Evolutionary conservation across 331 rosid genomes (phyloP).

Genomic region (Spiraea crenata): DNA sequence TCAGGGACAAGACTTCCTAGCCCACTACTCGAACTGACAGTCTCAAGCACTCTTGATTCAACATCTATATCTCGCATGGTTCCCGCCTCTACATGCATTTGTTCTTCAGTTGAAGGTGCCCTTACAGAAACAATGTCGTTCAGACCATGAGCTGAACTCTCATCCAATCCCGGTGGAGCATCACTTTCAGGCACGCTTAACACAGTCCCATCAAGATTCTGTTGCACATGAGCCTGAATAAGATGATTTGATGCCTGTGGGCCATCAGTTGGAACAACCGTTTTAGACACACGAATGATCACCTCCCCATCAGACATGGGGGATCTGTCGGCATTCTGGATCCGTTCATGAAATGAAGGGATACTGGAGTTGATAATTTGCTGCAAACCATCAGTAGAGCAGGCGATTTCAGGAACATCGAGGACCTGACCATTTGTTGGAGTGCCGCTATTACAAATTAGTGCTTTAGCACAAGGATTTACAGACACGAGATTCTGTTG

Average conservation of each 20-base stretch:
- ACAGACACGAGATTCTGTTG: conserved; percentile 27
- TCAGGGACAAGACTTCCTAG: conserved; percentile 23
- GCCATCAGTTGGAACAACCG: conserved; percentile 22
- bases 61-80: conserved; percentile 32
- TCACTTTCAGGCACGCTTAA: conserved; percentile 25
- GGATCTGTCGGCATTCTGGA: conserved; percentile 15
- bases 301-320: conserved; percentile 30
- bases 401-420: conserved; percentile 21
- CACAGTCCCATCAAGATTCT: conserved; percentile 6
- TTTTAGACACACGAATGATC: conserved; percentile 11
- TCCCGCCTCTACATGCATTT: conserved; percentile 15
- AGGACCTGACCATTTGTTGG: conserved; percentile 22
- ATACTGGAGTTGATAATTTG: conserved; percentile 1
- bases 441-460: conserved; percentile 21
- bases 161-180: conserved; percentile 30
- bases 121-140: conserved; percentile 18
- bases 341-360: conserved; percentile 26
- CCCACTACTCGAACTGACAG: conserved; percentile 21
- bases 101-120: conserved; percentile 26
- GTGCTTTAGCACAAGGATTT: conserved; percentile 24
- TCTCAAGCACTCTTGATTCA: conserved; percentile 20
- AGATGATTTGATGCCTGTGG: conserved; percentile 19
- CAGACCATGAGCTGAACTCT: conserved; percentile 12
- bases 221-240: conserved; percentile 2
- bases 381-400: conserved; percentile 19